Percentiles rank a stretch among this genome's conserved stretches.
Conservation (phyloP, 371 early-diverging fungal genomes). For the Cladochytrium tenue region DNA sequence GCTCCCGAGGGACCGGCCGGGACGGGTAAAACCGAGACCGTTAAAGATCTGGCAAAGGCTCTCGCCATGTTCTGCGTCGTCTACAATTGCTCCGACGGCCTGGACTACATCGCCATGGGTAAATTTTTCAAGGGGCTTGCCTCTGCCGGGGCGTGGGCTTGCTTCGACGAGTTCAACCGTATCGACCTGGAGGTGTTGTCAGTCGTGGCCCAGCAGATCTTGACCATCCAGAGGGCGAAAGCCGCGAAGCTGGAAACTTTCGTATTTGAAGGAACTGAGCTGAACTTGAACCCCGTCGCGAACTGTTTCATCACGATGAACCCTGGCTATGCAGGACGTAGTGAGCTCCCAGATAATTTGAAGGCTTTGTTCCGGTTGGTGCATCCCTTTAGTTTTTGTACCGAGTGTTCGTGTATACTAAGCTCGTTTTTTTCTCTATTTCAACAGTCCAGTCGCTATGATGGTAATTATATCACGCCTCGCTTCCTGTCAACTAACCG, state of each 20-base stretch:
- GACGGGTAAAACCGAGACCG: slow-evolving; percentile 62
- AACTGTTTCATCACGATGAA: slow-evolving; percentile 66
- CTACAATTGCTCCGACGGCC: slow-evolving; percentile 64
- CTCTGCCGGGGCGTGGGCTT: slow-evolving; percentile 57
- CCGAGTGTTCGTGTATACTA: background rate
- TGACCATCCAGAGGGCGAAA: slow-evolving; percentile 55
- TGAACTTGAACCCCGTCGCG: slow-evolving; percentile 44
- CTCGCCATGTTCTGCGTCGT: slow-evolving; percentile 60
- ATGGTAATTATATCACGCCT: slow-evolving; percentile 34
- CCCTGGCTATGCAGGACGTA: slow-evolving; percentile 62
- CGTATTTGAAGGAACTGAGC: slow-evolving; percentile 53
- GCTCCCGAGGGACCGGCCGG: slow-evolving; percentile 59
- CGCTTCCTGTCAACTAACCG: slow-evolving; percentile 5
- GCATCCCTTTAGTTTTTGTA: background rate
- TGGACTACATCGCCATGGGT: slow-evolving; percentile 58
- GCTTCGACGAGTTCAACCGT: slow-evolving; percentile 71
- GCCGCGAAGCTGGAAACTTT: slow-evolving; percentile 51
- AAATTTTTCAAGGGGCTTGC: slow-evolving; percentile 62
- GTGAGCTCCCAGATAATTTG: slow-evolving; percentile 59
- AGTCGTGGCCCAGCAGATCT: slow-evolving; percentile 56
- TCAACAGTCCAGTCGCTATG: slow-evolving; percentile 52
- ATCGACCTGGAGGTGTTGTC: slow-evolving; percentile 57
- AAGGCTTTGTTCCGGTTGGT: slow-evolving; percentile 51
- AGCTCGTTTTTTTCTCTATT: background rate
- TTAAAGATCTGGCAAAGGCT: slow-evolving; percentile 62